These are phyloP conservation scores for Ilyonectria destructans DNA, from an alignment of 2,329 filamentous ascomycete species.

Conservation along the genomic window DNA sequence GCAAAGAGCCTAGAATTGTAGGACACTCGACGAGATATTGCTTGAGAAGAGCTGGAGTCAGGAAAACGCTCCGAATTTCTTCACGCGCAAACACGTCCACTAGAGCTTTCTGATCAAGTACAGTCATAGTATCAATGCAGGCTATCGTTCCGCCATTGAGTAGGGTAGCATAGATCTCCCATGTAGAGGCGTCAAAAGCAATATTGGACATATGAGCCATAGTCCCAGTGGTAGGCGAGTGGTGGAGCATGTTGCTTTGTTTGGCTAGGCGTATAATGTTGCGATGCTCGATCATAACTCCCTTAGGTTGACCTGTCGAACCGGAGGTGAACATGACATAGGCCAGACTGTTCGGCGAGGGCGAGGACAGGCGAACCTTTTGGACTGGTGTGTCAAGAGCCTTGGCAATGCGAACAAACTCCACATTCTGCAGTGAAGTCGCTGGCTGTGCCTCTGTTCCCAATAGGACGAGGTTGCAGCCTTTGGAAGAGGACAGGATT, in stretches of 20 bases:
- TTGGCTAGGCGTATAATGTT: background rate
- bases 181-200: background rate
- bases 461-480: conserved; percentile 20
- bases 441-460: background rate
- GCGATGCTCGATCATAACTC: background rate
- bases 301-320: background rate
- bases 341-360: background rate
- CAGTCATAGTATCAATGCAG: background rate
- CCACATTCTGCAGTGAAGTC: background rate
- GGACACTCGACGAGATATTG: conserved; percentile 37
- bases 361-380: background rate
- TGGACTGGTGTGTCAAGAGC: background rate
- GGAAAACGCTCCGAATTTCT: conserved; percentile 18
- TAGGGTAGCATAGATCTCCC: background rate
- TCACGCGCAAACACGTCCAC: conserved; percentile 30
- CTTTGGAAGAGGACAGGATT: conserved; percentile 25
- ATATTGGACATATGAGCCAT: background rate
- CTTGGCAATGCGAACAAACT: conserved; percentile 5
- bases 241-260: background rate
- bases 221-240: background rate
- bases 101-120: background rate
- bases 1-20: conserved; percentile 1
- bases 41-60: conserved; percentile 41
- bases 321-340: conserved; percentile 3
- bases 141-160: background rate